Evolutionary conservation across 192 early-diverging fungal species (phyloP).

Genomic region (Coemansia sp.): DNA sequence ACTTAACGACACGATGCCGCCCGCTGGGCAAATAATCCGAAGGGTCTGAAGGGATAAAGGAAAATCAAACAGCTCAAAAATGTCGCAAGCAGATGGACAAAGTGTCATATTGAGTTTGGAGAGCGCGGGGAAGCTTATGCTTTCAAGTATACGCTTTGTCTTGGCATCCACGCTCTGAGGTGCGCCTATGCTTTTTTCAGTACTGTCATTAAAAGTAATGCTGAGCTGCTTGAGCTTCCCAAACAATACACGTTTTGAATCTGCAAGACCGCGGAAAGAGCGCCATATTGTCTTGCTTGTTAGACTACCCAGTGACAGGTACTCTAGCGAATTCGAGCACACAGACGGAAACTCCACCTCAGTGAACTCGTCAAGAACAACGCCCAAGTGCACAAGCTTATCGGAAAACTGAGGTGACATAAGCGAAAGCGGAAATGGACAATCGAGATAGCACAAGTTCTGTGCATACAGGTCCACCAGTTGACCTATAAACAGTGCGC

Average conservation of each 20-base stretch:
- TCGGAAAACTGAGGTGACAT: neutral
- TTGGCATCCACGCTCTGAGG: neutral
- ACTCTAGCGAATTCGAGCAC: neutral
- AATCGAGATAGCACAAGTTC: neutral
- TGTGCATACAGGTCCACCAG: neutral
- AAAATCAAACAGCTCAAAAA: neutral
- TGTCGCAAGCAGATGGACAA: neutral
- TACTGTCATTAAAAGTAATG: neutral
- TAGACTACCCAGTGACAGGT: neutral
- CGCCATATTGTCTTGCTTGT: neutral
- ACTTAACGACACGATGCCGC: too few relatives aligned
- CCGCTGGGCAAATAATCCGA: neutral
- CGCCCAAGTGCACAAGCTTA: neutral
- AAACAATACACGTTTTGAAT: neutral
- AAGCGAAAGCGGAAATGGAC: conserved; percentile 1
- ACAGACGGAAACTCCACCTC: neutral
- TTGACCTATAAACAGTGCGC: neutral
- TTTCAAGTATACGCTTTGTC: neutral
- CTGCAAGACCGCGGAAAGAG: neutral
- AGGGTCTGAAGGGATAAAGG: neutral
- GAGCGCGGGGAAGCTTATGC: neutral
- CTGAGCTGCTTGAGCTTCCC: neutral
- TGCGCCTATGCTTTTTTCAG: neutral
- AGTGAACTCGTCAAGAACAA: neutral
- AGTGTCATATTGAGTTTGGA: neutral